These are phyloP conservation scores for Teratosphaeria destructans DNA, from an alignment of 2,329 filamentous ascomycete species.

Conservation along the genomic window DNA sequence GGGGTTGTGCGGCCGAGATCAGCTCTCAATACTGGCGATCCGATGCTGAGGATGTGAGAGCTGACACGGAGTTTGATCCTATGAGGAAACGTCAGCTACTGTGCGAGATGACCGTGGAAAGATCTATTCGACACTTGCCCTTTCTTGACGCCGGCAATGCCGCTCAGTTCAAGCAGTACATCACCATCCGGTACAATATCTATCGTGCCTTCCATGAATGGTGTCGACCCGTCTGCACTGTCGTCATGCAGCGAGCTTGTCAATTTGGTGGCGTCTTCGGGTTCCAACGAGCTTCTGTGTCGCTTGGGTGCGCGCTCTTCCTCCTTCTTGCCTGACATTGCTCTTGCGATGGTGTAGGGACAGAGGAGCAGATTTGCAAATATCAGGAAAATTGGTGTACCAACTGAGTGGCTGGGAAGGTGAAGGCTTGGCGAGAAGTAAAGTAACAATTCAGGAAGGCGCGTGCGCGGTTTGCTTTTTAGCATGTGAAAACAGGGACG, in stretches of 20 bases:
- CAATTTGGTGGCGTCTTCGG: neutral
- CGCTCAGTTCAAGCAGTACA: conserved; percentile 5
- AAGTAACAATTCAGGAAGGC: neutral
- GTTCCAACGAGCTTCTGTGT: conserved; percentile 1
- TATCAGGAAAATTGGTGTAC: neutral
- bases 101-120: neutral
- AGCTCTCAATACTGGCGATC: conserved; percentile 14
- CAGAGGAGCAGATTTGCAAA: neutral
- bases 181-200: conserved; percentile 7
- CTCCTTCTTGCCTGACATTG: neutral
- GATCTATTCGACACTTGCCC: neutral
- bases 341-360: neutral
- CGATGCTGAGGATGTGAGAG: conserved; percentile 11
- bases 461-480: neutral
- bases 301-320: conserved; percentile 3
- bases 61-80: conserved; percentile 12
- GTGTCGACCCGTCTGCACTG: neutral
- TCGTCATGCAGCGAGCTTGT: neutral
- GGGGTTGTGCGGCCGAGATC: conserved; percentile 1
- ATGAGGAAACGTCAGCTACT: neutral
- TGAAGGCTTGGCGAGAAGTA: neutral
- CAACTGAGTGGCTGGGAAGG: neutral
- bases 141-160: conserved; percentile 5
- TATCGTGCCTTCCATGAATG: neutral
- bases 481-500: neutral